Evolutionary conservation across 208 protist genomes (phyloP), one percentile per base, ranked within the genome.

Genomic region (Leishmania lainsoni): DNA sequence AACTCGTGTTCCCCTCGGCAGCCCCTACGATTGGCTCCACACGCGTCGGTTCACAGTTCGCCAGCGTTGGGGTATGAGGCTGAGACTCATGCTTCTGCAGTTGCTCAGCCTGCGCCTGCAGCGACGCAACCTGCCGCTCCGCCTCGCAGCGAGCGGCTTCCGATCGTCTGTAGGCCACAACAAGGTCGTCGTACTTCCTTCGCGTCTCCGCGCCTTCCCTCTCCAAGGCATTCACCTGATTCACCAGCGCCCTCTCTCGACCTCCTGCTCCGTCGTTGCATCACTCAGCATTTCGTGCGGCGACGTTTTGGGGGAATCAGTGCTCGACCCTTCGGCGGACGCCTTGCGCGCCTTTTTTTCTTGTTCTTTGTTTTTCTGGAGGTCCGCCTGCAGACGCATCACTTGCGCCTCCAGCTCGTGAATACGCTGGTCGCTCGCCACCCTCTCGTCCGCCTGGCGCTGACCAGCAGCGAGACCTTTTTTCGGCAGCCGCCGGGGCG

Each of bases 331-430:
- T n/a, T 26, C 61, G 22, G n/a, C 49, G 42, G 29, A 26, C 45
- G 51, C 54, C 65, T 76, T 39, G 48, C 45, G 42, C 48, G 42
- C 42, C 75, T 81, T 75, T 45, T 79, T 74, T 59, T 83, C 81
- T 32, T 80, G n/a, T 17, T 69, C 61, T 26, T 71, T 29, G n/a
- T 74, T 89, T 51, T 66, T 69, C 42, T 77, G 48, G 22, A 89
- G 84, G 16, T 86, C 75, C 22, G 78, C 79, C 32, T 83, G 71
- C 70, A 94, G 63, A 1, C 77, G 75, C 5, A 68, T 39, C 73
- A 89, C 83, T 35, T 89, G 81, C 26, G 80, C 83, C 65, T 89
- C 81, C 45, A 90, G 69, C 63, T 85, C 81, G 12, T 74, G 75
- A 2, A 82, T 79, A 4, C 72, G 71, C 74, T 78, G 76, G 29